These are phyloP conservation scores for Inga oerstediana DNA, from an alignment of 306 rosid species.

Conservation along the genomic window DNA sequence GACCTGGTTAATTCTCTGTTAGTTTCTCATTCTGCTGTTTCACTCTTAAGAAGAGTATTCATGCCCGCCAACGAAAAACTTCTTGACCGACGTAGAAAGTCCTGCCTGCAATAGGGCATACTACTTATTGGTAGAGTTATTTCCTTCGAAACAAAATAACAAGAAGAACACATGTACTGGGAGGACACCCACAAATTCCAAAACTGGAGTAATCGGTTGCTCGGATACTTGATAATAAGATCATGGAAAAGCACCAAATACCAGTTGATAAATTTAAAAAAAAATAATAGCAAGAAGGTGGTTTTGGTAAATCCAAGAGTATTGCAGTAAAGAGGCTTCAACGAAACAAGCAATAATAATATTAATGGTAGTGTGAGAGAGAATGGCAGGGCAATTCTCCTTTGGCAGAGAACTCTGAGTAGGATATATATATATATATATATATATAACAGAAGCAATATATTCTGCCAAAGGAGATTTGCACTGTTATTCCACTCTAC, in stretches of 20 bases:
- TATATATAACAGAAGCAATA: not conserved
- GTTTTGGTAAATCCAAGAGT: not conserved
- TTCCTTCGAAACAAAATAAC: no score
- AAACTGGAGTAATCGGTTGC: no score
- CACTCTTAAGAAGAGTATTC: no score
- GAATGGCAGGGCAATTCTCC: conserved; percentile 51
- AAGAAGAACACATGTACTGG: not conserved
- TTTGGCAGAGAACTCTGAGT: conserved; percentile 27
- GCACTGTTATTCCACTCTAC: conserved; percentile 30
- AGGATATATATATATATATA: not conserved
- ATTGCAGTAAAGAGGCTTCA: not conserved
- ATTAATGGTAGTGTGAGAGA: not conserved
- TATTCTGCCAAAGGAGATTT: conserved; percentile 24
- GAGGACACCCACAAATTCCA: no score
- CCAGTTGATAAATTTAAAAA: no score
- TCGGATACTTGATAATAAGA: no score
- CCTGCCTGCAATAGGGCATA: no score
- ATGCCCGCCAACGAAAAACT: no score
- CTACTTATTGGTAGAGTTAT: no score
- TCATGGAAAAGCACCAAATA: no score
- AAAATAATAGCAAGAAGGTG: not conserved
- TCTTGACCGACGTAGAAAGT: no score
- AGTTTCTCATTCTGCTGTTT: not conserved
- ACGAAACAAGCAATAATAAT: not conserved
- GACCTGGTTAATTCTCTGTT: not conserved